A percentile compares a stretch with the other conserved stretches of the same genome.
phyloP scores from a whole-genome alignment of 2,329 filamentous ascomycete species.

The Penicillium corylophilum region DNA sequence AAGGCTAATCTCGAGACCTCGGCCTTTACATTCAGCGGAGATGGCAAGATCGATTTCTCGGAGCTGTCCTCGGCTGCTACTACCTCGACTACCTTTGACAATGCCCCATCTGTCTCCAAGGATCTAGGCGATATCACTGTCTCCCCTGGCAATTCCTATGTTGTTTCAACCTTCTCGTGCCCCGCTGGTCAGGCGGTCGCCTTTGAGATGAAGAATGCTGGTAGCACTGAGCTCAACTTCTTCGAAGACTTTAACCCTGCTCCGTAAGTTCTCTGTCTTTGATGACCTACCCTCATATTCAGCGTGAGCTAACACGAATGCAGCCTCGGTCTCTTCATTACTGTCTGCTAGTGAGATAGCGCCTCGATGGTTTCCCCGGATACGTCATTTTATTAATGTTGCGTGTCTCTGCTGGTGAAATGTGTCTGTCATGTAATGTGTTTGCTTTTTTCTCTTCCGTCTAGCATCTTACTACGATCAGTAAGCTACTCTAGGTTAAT shows the following conservation, averaged over 20 bases:
- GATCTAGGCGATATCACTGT: constrained; percentile 49
- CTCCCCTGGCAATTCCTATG: constrained; percentile 55
- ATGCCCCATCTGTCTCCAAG: constrained; percentile 47
- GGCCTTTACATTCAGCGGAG: constrained; percentile 55
- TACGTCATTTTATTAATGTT: neutral
- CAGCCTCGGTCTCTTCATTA: constrained; percentile 45
- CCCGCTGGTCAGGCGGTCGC: constrained; percentile 53
- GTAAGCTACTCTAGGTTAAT: too few species aligned
- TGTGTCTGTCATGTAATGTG: neutral
- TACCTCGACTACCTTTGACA: constrained; percentile 54
- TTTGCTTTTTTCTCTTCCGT: too few species aligned
- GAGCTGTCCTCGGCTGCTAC: constrained; percentile 49
- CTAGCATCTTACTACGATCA: too few species aligned
- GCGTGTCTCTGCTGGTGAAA: neutral
- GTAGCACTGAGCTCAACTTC: constrained; percentile 56
- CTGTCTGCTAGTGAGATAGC: constrained; percentile 34
- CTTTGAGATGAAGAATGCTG: constrained; percentile 53
- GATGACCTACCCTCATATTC: neutral
- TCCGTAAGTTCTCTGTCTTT: constrained; percentile 36
- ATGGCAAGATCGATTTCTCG: constrained; percentile 56
- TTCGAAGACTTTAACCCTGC: constrained; percentile 64
- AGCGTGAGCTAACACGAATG: constrained; percentile 14
- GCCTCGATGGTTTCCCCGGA: neutral
- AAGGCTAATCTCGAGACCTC: constrained; percentile 60
- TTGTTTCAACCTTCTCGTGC: constrained; percentile 56